A percentile compares a stretch with the other conserved stretches of the same genome.
Conservation (phyloP, 768 basidiomycete species). For the Macrocybe gigantea region DNA sequence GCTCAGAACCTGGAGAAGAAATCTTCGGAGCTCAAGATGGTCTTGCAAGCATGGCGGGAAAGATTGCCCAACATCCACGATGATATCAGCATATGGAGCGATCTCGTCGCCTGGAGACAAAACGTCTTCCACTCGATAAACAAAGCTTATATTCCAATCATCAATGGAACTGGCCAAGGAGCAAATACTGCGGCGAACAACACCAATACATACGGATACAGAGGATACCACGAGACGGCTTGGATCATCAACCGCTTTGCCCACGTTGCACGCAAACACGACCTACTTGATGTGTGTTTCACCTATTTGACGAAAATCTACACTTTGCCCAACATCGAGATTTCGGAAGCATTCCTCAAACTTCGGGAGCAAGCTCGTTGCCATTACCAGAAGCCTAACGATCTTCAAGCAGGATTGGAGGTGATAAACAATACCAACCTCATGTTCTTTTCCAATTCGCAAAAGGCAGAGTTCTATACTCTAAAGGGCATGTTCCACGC, state of each 20-base stretch:
- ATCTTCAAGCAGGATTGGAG: constrained; percentile 90
- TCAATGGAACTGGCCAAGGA: constrained; percentile 49
- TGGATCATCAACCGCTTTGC: constrained; percentile 99
- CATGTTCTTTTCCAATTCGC: constrained; percentile 90
- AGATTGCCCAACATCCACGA: constrained; percentile 93
- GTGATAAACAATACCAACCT: constrained; percentile 99
- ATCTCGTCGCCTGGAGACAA: constrained; percentile 98
- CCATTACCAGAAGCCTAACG: constrained; percentile 93
- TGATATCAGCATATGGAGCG: constrained; percentile 98
- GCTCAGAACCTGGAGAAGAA: constrained; percentile 90
- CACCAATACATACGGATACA: constrained; percentile 82
- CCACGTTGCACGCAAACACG: constrained; percentile 96
- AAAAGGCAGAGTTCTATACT: constrained; percentile 98
- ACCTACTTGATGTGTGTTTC: constrained; percentile 93
- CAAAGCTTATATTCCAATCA: constrained; percentile 90
- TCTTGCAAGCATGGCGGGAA: constrained; percentile 95
- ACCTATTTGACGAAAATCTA: constrained; percentile 95
- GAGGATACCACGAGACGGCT: constrained; percentile 98
- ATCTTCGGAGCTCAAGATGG: constrained; percentile 92
- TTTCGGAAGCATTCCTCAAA: constrained; percentile 98
- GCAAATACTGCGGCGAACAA: constrained; percentile 47
- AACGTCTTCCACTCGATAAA: constrained; percentile 98
- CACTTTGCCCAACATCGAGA: constrained; percentile 98
- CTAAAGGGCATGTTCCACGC: constrained; percentile 99
- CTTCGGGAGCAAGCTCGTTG: constrained; percentile 97